phyloP scores from a whole-genome alignment of 257 asterid genomes.

The Rhazya stricta region DNA sequence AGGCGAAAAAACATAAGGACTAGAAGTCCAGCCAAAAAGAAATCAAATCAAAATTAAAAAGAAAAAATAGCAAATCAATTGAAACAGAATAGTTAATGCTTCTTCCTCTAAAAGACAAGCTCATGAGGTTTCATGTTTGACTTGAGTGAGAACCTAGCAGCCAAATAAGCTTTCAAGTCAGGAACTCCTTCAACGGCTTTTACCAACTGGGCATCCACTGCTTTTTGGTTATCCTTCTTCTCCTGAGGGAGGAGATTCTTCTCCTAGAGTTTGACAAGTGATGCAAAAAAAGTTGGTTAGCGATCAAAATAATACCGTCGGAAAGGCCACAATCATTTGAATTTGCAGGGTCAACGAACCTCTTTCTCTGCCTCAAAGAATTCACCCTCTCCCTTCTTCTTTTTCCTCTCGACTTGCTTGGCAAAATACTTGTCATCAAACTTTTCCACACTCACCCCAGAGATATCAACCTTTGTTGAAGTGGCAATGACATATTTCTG shows the following conservation, averaged over 20 bases:
- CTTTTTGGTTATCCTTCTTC: conserved; percentile 37
- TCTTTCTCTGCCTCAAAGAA: conserved; percentile 54
- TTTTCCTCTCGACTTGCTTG: conserved; percentile 52
- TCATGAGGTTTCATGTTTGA: conserved; percentile 28
- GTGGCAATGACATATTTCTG: conserved; percentile 64
- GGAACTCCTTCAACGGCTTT: conserved; percentile 21
- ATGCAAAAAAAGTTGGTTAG: neutral
- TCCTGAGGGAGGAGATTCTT: conserved; percentile 40
- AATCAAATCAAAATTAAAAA: too few relatives aligned
- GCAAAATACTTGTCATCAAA: conserved; percentile 60
- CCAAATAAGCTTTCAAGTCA: conserved; percentile 22
- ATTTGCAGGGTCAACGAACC: conserved; percentile 15
- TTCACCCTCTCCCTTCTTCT: conserved; percentile 45
- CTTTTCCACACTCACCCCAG: conserved; percentile 46
- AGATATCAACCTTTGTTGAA: conserved; percentile 52
- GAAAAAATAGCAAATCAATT: neutral
- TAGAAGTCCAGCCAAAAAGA: neutral
- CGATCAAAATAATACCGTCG: neutral
- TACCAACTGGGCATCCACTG: conserved; percentile 14
- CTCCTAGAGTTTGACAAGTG: conserved; percentile 24
- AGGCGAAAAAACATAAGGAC: neutral
- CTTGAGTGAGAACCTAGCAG: conserved; percentile 25
- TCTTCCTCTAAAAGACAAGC: conserved; percentile 23
- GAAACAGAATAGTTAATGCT: neutral
- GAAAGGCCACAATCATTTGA: too few relatives aligned